Base-by-base conservation (phyloP, 2,329 filamentous ascomycete genomes). In the Fusarium fracticaudum region DNA sequence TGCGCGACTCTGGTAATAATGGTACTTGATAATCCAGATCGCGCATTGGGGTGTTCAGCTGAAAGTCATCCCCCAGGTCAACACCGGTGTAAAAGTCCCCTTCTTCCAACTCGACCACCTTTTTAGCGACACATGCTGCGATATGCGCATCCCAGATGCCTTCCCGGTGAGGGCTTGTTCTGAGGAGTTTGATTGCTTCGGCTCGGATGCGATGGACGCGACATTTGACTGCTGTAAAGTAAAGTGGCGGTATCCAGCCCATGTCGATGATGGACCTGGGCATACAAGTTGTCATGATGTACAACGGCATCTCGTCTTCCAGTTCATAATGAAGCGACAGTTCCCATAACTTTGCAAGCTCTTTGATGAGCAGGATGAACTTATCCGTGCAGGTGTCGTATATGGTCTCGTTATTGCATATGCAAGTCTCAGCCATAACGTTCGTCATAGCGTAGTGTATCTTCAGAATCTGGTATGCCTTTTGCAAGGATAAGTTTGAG, bases 151-250 rank as follows among this genome's bases (percentile, higher is more conserved):
- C 82, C 84, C 85, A 87, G 8, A 86, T 80, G 0, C 83, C 84
- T 72, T 86, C 85, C 26, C 81, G 79, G 47, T 84, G 81, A 5
- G 75, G 70, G 3, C 72, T 64, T 3, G 69, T 67, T 24, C 76
- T 74, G 0, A 86, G 72, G 1, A 85, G 65, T 6, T 66, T 72
- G 3, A 84, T 71, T 0, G 84, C 85, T 41, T 84, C 83, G 0
- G 80, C 67, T 41, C 87, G 81, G 14, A 87, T 76, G 8, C 77
- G 75, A 45, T 81, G 82, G 5, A 83, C 76, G 1, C 87, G 84
- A 47, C 87, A 89, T 67, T 88, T 87, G 8, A 85, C 62, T 1
- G 85, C 86, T 5, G 82, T 75, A 67, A 82, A 87, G 67, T 86
- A 87, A 6, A 87, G 79, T 0, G 84, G 82, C 12, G 85, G 79